Evolutionary conservation across 2,329 filamentous ascomycete genomes (phyloP).

Genomic region (Sporothrix luriei): DNA sequence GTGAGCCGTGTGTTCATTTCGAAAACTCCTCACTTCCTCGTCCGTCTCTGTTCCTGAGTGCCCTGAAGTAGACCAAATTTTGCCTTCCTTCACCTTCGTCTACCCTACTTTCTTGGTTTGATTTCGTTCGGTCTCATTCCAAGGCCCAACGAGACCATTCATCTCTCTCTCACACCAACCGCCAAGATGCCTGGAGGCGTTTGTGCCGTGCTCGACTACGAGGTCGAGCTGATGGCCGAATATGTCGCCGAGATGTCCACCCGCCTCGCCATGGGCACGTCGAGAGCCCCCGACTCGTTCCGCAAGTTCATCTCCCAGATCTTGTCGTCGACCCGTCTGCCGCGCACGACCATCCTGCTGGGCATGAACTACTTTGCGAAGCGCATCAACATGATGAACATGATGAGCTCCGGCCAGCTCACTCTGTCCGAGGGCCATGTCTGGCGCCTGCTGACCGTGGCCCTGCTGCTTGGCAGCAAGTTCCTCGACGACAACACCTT

Average conservation of each 20-base stretch:
- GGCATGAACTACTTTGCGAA: conserved; percentile 88
- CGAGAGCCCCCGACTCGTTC: conserved; percentile 59
- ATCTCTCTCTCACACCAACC: conserved; percentile 34
- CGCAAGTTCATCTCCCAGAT: conserved; percentile 92
- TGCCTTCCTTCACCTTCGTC: conserved; percentile 21
- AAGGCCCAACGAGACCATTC: conserved; percentile 37
- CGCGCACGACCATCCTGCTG: conserved; percentile 86
- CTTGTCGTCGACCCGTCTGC: conserved; percentile 83
- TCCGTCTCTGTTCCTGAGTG: conserved; percentile 42
- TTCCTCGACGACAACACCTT: conserved; percentile 97
- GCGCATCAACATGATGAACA: conserved; percentile 74
- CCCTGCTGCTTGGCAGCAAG: conserved; percentile 86
- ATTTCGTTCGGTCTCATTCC: conserved; percentile 24
- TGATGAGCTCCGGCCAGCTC: conserved; percentile 51
- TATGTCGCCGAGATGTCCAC: conserved; percentile 89
- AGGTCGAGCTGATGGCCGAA: conserved; percentile 94
- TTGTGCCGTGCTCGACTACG: conserved; percentile 91
- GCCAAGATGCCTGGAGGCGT: conserved; percentile 75
- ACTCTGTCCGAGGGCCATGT: conserved; percentile 69
- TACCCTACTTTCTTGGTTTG: background rate
- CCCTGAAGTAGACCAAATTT: conserved; percentile 46
- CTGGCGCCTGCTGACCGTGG: conserved; percentile 84
- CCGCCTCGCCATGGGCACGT: conserved; percentile 62
- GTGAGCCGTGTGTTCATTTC: conserved; percentile 38
- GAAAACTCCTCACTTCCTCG: conserved; percentile 36